Base-by-base conservation (phyloP, 139 green algal species). In the Monoraphidium neglectum region DNA sequence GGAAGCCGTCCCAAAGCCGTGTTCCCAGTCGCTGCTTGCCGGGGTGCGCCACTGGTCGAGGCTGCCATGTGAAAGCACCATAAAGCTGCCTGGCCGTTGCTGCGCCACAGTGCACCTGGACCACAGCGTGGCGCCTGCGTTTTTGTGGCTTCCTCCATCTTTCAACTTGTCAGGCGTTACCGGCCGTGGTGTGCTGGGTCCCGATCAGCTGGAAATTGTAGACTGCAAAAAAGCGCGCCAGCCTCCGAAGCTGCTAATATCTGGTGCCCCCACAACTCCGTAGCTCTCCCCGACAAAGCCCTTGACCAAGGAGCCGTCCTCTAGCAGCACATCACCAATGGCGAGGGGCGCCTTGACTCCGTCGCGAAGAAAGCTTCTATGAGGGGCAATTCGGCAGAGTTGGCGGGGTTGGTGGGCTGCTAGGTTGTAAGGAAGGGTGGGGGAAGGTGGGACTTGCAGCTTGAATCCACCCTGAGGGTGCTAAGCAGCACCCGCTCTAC, bases 201-300 rank as follows among this genome's bases (percentile, higher is more conserved):
- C 8, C 43, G 43, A 8, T 51, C 43, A 51, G 43, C 43, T 75
- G 1, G 60, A 67, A 15, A 73, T n/a, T n/a, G n/a, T n/a, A n/a
- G n/a, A n/a, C n/a, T n/a, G 56, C 16, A 87, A 38, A 56, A 83
- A 88, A 4, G 67, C 66, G 1, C 79, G 70, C 83, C 83, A 88
- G 10, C 83, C 83, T 1, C 77, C 83, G 26, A 70, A 79, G 10
- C 65, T 32, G 3, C 60, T 82, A 60, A 88, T 80, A 13, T 88
- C 83, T 35, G 61, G 30, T 8, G 57, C 68, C 35, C 46, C 73
- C 26, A 35, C 46, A 18, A 84, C 57, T 16, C 66, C 82, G 62
- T 90, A 92, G 0, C 57, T 51, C 59, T 93, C 88, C 13, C 90
- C 88, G 5, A 94, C 74, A 56, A 94, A 94, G 24, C 90, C 90